Evolutionary conservation across 2,329 filamentous ascomycete species (phyloP).

Genomic region (Remersonia thermophila): DNA sequence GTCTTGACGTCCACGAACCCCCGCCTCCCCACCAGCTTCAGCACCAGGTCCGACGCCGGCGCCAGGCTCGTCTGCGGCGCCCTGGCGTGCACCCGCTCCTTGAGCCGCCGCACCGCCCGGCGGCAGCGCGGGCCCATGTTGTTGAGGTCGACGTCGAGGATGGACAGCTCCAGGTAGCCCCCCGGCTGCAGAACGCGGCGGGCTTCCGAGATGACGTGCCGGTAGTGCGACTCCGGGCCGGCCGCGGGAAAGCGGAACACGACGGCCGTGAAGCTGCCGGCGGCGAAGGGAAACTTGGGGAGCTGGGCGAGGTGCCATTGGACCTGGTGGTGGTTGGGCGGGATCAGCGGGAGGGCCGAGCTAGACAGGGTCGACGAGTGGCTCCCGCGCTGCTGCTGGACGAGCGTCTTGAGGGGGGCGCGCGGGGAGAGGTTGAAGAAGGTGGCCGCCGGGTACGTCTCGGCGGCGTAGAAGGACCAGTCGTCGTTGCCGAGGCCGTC

Average conservation of each 20-base stretch:
- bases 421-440: conserved; percentile 65
- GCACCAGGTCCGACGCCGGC: conserved; percentile 47
- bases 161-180: conserved; percentile 66
- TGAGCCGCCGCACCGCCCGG: conserved; percentile 55
- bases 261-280: conserved; percentile 62
- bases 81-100: conserved; percentile 53
- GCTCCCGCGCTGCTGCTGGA: conserved; percentile 21
- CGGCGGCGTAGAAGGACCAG: conserved; percentile 76
- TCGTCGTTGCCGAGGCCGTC: conserved; percentile 80
- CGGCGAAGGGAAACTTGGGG: conserved; percentile 61
- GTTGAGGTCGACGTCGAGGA: conserved; percentile 68
- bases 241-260: conserved; percentile 67
- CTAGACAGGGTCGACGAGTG: too few species aligned
- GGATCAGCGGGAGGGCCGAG: conserved; percentile 41
- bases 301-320: conserved; percentile 47
- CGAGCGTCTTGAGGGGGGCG: conserved; percentile 35
- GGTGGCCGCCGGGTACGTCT: conserved; percentile 62
- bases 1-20: conserved; percentile 63
- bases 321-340: conserved; percentile 64
- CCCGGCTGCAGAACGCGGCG: conserved; percentile 67
- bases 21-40: conserved; percentile 53
- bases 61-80: conserved; percentile 49
- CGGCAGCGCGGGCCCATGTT: conserved; percentile 67
- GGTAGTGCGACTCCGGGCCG: conserved; percentile 54
- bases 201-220: conserved; percentile 60